Evolutionary conservation across 192 early-diverging fungal genomes (phyloP), one percentile per base, ranked within the genome.

Genomic region (Coemansia sp.): DNA sequence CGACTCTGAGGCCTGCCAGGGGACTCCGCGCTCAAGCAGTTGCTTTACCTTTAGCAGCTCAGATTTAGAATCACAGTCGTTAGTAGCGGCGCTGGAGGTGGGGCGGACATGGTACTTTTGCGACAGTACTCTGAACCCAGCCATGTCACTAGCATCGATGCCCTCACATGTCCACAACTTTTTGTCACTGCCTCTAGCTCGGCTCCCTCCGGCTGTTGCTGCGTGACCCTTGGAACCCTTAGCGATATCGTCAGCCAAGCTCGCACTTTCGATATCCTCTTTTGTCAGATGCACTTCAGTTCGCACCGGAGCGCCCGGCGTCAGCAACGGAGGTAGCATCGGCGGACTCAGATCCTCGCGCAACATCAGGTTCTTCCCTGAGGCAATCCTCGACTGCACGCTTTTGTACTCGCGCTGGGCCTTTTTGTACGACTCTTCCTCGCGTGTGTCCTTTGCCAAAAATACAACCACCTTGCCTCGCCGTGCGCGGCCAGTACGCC

Each of bases 381-480:
- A 73, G 1, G 78, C 75, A 63, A 85, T 85, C 49, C 62, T 68
- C 1, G 68, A 50, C 31, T 85, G 83, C 16, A 85, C 73, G 65
- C 64, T 81, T 34, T 81, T 85, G 69, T 85, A 85, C 49, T 81
- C 76, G 66, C 73, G 70, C 71, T 85, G 78, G 8, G 83, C 78
- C 61, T 73, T 80, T 50, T 85, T 77, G 52, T 81, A 85, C 15
- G 78, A 67, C 67, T 78, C 73, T 43, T 85, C 83, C 38, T 85
- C 83, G 6, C 78, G 78, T 6, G 79, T 85, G 46, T 69, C 79
- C 62, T 80, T 81, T 57, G 83, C 77, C 31, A 85, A 29, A 66
- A 85, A 78, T 36, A 85, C 74, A 55, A 85, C 65, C 22, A 85
- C 83, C 31, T 74, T 75, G 44, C 83, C 83, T 15, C 79, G 75